phyloP scores from a whole-genome alignment of 495 filamentous ascomycete genomes.

The Podospora didyma region DNA sequence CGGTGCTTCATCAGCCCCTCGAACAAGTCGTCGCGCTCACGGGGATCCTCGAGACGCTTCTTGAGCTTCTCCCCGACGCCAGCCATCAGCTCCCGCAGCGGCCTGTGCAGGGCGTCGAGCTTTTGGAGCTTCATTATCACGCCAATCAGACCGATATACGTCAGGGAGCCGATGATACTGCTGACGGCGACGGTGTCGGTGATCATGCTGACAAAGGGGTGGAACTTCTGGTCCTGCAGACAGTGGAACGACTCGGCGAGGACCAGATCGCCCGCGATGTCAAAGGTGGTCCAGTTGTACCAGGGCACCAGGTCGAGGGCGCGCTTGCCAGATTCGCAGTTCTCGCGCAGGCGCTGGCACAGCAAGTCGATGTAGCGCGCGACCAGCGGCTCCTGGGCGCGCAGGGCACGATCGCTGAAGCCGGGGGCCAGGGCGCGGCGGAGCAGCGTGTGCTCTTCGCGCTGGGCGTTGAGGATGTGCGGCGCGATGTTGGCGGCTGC shows the following conservation, averaged over 20 bases:
- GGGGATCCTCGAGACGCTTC: background rate
- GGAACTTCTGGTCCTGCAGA: conserved; percentile 28
- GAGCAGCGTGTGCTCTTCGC: conserved; percentile 34
- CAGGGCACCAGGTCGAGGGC: conserved; percentile 37
- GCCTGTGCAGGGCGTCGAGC: background rate
- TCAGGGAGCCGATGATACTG: conserved; percentile 22
- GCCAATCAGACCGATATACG: conserved; percentile 15
- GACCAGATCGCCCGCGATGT: conserved; percentile 52
- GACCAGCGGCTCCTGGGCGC: conserved; percentile 37
- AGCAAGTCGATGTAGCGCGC: conserved; percentile 35
- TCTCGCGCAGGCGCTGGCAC: conserved; percentile 29
- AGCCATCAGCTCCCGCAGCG: background rate
- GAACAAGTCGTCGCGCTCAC: conserved; percentile 5
- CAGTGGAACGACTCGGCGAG: conserved; percentile 54
- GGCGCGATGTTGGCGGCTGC: background rate
- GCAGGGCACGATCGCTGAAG: conserved; percentile 43
- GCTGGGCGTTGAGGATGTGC: conserved; percentile 24
- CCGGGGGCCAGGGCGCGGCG: conserved; percentile 45
- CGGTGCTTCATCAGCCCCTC: conserved; percentile 1
- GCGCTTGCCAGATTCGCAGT: conserved; percentile 6
- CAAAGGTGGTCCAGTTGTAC: conserved; percentile 55
- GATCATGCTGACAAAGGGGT: conserved; percentile 33
- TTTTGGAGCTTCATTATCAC: conserved; percentile 6
- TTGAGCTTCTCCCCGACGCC: background rate
- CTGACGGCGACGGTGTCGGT: conserved; percentile 20